These are phyloP conservation scores for Azolla pinnata DNA, from an alignment of 75 land plant species.

Conservation along the genomic window DNA sequence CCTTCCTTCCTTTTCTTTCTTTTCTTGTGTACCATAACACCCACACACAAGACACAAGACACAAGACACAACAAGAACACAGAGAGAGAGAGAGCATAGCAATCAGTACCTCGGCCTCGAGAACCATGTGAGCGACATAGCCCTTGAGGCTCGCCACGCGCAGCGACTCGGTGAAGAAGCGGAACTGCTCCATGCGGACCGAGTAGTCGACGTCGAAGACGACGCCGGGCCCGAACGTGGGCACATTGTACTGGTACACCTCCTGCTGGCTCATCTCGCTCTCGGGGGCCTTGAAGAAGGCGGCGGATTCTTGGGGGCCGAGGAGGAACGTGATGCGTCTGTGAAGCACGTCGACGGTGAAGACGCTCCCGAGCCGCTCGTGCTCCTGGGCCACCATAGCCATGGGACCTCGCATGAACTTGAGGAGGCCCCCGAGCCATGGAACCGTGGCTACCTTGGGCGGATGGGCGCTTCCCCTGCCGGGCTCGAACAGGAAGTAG, in stretches of 20 bases:
- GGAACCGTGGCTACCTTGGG: constrained; percentile 29
- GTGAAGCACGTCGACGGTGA: constrained; percentile 58
- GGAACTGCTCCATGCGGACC: constrained; percentile 88
- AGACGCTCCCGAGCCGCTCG: constrained; percentile 75
- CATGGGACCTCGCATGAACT: constrained; percentile 84
- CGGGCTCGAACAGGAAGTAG: neutral
- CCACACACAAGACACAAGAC: too few relatives aligned
- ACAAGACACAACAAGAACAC: too few relatives aligned
- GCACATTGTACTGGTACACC: constrained; percentile 98
- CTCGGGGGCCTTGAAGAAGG: constrained; percentile 96
- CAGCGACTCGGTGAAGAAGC: constrained; percentile 95
- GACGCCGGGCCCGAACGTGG: constrained; percentile 96
- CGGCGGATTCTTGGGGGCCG: constrained; percentile 85
- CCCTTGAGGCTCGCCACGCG: constrained; percentile 75
- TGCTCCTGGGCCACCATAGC: constrained; percentile 79
- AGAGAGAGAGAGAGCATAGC: neutral
- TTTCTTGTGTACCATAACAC: too few relatives aligned
- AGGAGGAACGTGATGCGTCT: constrained; percentile 73
- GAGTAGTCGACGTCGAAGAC: constrained; percentile 97
- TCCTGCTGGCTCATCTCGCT: constrained; percentile 92
- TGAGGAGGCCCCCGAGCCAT: constrained; percentile 58
- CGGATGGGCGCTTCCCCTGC: neutral
- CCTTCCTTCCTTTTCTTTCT: too few relatives aligned
- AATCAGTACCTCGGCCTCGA: constrained; percentile 67
- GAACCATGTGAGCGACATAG: constrained; percentile 88